Percentiles rank a stretch among this genome's conserved stretches.
Evolutionary conservation across 2,329 filamentous ascomycete species (phyloP).

Genomic region (Lachnellula suecica): DNA sequence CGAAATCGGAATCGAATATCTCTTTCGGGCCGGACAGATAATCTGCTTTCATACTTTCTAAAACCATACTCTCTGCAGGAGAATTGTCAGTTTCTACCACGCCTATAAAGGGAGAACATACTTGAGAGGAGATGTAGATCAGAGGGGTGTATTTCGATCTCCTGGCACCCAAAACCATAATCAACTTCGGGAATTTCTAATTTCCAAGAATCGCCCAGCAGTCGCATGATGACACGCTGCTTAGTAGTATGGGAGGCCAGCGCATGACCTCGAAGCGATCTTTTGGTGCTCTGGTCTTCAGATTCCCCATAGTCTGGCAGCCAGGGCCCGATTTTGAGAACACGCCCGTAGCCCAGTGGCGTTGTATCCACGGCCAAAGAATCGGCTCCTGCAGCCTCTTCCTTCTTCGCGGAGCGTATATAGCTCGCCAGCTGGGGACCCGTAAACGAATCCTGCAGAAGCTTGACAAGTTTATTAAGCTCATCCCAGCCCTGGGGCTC

Average conservation of each 20-base stretch:
- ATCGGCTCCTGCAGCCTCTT: neutral
- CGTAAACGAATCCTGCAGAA: constrained; percentile 30
- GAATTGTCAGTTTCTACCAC: neutral
- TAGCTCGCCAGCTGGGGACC: constrained; percentile 30
- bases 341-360: neutral
- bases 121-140: constrained; percentile 30
- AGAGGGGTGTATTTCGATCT: constrained; percentile 23
- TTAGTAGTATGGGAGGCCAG: constrained; percentile 29
- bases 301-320: constrained; percentile 24
- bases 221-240: constrained; percentile 23
- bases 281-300: constrained; percentile 22
- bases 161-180: constrained; percentile 30
- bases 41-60: constrained; percentile 23
- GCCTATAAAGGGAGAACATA: constrained; percentile 16
- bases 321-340: constrained; percentile 27
- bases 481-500: constrained; percentile 24
- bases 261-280: constrained; percentile 26
- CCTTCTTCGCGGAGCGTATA: constrained; percentile 14
- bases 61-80: constrained; percentile 7
- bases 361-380: neutral
- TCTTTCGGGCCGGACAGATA: constrained; percentile 22
- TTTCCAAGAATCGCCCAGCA: constrained; percentile 32
- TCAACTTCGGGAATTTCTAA: constrained; percentile 29
- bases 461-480: constrained; percentile 26
- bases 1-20: constrained; percentile 27